Evolutionary conservation across 2,329 filamentous ascomycete species (phyloP).

Genomic region (Chlorencoelia australis): DNA sequence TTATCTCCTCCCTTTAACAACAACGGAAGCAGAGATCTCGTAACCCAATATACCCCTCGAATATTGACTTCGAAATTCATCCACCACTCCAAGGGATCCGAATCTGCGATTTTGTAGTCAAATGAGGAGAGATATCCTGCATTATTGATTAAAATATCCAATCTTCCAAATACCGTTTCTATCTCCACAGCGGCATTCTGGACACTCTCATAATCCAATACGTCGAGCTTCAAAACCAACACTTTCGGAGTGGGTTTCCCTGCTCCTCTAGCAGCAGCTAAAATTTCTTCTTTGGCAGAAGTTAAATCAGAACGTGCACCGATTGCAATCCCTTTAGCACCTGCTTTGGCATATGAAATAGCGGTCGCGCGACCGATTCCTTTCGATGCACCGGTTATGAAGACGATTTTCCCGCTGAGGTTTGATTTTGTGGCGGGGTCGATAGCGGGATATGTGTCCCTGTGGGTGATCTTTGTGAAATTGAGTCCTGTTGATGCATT

Average conservation of each 20-base stretch:
- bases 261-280: slow-evolving; percentile 11
- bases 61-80: slow-evolving; percentile 18
- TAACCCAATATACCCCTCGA: slow-evolving; percentile 14
- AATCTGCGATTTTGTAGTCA: slow-evolving; percentile 7
- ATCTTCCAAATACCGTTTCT: slow-evolving; percentile 12
- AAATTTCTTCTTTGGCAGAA: slow-evolving; percentile 11
- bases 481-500: slow-evolving; percentile 38
- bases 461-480: slow-evolving; percentile 18
- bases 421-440: slow-evolving; percentile 26
- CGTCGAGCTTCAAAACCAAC: slow-evolving; percentile 13
- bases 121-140: slow-evolving; percentile 14
- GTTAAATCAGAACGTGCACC: slow-evolving; percentile 14
- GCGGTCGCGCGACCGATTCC: slow-evolving; percentile 17
- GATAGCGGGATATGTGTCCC: slow-evolving; percentile 45
- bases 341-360: slow-evolving; percentile 18
- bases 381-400: slow-evolving; percentile 19
- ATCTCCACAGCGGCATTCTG: slow-evolving; percentile 8
- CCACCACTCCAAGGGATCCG: slow-evolving; percentile 14
- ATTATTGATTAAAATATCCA: slow-evolving; percentile 22
- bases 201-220: slow-evolving; percentile 10
- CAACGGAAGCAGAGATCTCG: slow-evolving; percentile 13
- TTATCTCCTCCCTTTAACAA: slow-evolving; percentile 26
- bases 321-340: slow-evolving; percentile 14
- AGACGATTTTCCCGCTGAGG: slow-evolving; percentile 12
- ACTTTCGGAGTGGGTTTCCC: slow-evolving; percentile 14